Base-by-base conservation (phyloP, 139 green algal species). In the Mychonastes homosphaera region DNA sequence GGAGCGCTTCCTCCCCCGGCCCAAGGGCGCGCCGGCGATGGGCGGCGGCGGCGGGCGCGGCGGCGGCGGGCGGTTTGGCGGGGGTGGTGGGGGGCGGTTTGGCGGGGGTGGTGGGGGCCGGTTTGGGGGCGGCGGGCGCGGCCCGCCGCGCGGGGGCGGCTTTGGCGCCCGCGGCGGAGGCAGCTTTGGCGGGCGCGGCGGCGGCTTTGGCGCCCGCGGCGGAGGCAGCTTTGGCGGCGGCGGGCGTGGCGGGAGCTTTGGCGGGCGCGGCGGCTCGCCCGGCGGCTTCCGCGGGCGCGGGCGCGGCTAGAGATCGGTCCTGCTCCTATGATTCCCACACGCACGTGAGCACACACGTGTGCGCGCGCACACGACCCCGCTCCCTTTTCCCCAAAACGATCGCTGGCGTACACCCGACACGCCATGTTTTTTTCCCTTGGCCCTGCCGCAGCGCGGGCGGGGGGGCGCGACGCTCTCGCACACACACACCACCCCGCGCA, bases 1-100 rank as follows among this genome's bases (percentile, higher is more conserved):
- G 51, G 81, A 87, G 49, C 58, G 77, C 27, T 87, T 85, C 69
- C 62, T 87, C 69, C 89, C 89, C 0, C 76, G 69, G 67, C 78
- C 83, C 6, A 96, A 95, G 74, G 86, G 83, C 12, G 77, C 78
- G 1, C 59, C 63, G 3, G 27, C 41, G 3, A 24, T 64, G 3
- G 64, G 65, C 4, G 67, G 64, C 26, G 34, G 65, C 5, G 64
- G 66, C 32, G 53, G 56, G 10, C 21, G 56, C 16, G 56, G 66
- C 38, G 60, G 69, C 7, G 40, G 54, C 15, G 26, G 43, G 8
- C 41, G 67, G 24, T 28, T 53, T 5, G 56, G 68, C 13, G 64
- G 69, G 36, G 62, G 65, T 21, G 34, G 60, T 0, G 19, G 64
- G 26, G 49, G 58, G 4, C 36, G 63, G 21, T 50, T 39, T 13